A percentile compares a stretch with the other conserved stretches of the same genome.
Conservation (phyloP, 495 filamentous ascomycete genomes). For the Aspergillus ellipticus region DNA sequence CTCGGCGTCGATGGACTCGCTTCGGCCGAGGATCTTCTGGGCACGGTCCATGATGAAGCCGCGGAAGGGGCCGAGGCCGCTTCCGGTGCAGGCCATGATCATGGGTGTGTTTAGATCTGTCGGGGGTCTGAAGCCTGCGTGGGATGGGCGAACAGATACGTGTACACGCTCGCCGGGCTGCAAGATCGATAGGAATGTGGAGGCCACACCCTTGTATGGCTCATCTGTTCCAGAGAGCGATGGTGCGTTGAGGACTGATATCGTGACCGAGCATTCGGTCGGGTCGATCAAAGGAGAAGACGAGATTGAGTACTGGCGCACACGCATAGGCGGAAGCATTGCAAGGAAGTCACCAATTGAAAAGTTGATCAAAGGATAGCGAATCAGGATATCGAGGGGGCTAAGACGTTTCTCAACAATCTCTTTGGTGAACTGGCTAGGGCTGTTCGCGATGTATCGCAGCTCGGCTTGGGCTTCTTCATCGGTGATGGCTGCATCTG, state of each 20-base stretch:
- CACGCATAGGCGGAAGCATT: slow-evolving; percentile 49
- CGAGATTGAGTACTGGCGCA: slow-evolving; percentile 70
- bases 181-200: slow-evolving; percentile 2
- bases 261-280: neutral
- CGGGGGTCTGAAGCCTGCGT: slow-evolving; percentile 21
- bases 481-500: slow-evolving; percentile 1
- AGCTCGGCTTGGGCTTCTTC: neutral
- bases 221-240: neutral
- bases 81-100: slow-evolving; percentile 34
- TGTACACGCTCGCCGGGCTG: slow-evolving; percentile 4
- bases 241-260: neutral
- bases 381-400: slow-evolving; percentile 8
- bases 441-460: neutral
- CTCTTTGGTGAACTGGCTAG: neutral
- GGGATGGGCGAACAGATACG: neutral
- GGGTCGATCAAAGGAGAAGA: slow-evolving; percentile 48
- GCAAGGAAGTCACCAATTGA: slow-evolving; percentile 55
- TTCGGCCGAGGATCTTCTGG: neutral
- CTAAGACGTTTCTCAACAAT: neutral
- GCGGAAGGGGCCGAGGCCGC: slow-evolving; percentile 37
- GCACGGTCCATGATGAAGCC: slow-evolving; percentile 33
- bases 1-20: neutral
- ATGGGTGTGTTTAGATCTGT: slow-evolving; percentile 19
- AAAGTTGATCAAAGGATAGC: slow-evolving; percentile 41
- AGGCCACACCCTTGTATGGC: slow-evolving; percentile 1